phyloP scores from a whole-genome alignment of 495 filamentous ascomycete genomes.

The Penicillium diatomitis region DNA sequence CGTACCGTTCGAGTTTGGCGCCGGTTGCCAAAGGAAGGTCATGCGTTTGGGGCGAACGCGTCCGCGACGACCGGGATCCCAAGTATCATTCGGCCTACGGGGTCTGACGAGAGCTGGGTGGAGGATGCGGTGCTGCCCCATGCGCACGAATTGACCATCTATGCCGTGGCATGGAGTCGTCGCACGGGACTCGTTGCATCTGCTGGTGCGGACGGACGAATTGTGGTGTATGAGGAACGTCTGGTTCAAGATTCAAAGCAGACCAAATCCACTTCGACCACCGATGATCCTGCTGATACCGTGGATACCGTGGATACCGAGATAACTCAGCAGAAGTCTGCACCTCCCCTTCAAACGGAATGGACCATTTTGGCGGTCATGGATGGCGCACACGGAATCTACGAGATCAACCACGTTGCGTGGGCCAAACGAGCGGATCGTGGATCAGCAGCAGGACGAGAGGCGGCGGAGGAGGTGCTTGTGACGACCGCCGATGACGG shows the following conservation, averaged over 20 bases:
- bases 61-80: constrained; percentile 44
- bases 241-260: constrained; percentile 7
- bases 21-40: constrained; percentile 43
- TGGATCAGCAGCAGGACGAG: constrained; percentile 21
- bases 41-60: constrained; percentile 16
- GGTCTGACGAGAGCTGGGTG: constrained; percentile 71
- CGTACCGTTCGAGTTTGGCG: constrained; percentile 69
- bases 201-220: constrained; percentile 73
- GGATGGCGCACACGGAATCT: constrained; percentile 72
- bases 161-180: constrained; percentile 71
- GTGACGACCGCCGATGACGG: constrained; percentile 79
- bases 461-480: constrained; percentile 55
- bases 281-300: constrained; percentile 27
- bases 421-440: constrained; percentile 52
- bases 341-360: constrained; percentile 27
- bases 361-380: constrained; percentile 63
- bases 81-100: constrained; percentile 67
- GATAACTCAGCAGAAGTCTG: background rate
- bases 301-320: constrained; percentile 24
- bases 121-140: constrained; percentile 62
- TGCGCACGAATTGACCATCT: constrained; percentile 70
- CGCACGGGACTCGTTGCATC: constrained; percentile 67
- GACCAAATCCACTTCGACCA: constrained; percentile 2
- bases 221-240: constrained; percentile 72
- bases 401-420: constrained; percentile 82